These are phyloP conservation scores for Kokia cookei DNA, from an alignment of 441 rosid species.

Conservation along the genomic window DNA sequence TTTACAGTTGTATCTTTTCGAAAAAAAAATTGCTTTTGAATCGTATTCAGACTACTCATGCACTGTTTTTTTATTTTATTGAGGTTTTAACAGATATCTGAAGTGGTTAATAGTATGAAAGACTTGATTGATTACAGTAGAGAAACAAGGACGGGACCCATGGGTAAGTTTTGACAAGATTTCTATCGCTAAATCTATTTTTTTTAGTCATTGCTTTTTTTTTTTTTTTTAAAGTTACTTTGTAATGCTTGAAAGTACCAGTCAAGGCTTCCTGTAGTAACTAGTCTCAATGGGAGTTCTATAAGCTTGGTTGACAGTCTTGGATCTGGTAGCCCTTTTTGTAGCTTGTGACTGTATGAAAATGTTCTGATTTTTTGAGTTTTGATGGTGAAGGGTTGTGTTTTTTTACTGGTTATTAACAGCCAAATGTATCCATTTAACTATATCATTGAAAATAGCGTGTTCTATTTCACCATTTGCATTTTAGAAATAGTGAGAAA, in stretches of 20 bases:
- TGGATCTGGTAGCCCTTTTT: not conserved
- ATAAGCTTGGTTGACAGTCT: not conserved
- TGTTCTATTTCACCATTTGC: not conserved
- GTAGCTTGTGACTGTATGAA: not conserved
- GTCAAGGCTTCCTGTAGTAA: not conserved
- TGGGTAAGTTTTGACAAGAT: constrained; percentile 53
- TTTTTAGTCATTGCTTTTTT: not conserved
- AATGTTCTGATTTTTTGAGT: not conserved
- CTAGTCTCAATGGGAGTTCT: not conserved
- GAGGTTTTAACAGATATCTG: constrained; percentile 76
- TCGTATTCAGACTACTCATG: not conserved
- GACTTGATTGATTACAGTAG: constrained; percentile 97
- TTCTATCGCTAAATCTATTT: not conserved
- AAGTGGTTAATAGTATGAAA: constrained; percentile 98
- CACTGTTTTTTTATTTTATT: not conserved
- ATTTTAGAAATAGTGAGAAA: not conserved
- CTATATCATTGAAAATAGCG: not conserved
- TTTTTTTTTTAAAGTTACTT: not conserved
- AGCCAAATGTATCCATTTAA: not conserved
- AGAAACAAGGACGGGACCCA: constrained; percentile 86
- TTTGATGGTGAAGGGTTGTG: not conserved
- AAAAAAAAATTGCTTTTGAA: not conserved
- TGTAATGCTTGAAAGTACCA: not conserved
- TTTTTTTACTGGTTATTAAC: not conserved
- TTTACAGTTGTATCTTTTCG: not conserved